Base-by-base conservation (phyloP, 495 filamentous ascomycete species). In the Chaetomium cochliodes region DNA sequence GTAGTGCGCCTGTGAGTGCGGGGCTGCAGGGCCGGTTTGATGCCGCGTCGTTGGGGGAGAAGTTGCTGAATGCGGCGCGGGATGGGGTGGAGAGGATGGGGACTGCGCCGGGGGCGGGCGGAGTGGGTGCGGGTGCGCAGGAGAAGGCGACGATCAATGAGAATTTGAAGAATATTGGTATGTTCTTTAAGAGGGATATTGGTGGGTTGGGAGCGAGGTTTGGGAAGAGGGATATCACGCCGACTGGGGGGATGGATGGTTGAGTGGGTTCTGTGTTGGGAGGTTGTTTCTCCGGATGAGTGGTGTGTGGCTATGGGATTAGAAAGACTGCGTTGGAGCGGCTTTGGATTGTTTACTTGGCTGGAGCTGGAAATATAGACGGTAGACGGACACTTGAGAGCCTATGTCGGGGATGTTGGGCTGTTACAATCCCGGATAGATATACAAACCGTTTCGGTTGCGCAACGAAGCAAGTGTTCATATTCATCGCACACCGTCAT, bases 81-180 rank as follows among this genome's bases (percentile, higher is more conserved):
- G 93, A 98, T 72, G 92, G 92, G 0, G 93, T 96, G 3, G 92
- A 96, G 76, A 83, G 91, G 52, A 88, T 96, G 70, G 90, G 90
- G 12, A 90, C 85, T 0, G 51, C 58, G 26, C n/a, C 42, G 46
- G 58, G 25, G 3, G 44, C n/a, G 1, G 28, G 73, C 89, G 75
- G 88, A 88, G 84, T 28, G 88, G 84, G 37, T n/a, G 81, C 85
- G 65, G 90, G 90, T 72, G 89, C 84, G 3, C 88, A 39, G 89
- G 76, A 76, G 41, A 79, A 74, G 50, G 76, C 80, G 5, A 89
- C 89, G 47, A 80, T 96, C 60, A 93, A 96, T 69, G 92, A 96
- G 77, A 97, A 97, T 75, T 70, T 96, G 76, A 92, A 89, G 82
- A 96, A 90, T 75, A 89, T 98, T 73, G 94, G 94, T 3, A 97